phyloP scores from a whole-genome alignment of 768 basidiomycete genomes.

The Naganishia antarctica region DNA sequence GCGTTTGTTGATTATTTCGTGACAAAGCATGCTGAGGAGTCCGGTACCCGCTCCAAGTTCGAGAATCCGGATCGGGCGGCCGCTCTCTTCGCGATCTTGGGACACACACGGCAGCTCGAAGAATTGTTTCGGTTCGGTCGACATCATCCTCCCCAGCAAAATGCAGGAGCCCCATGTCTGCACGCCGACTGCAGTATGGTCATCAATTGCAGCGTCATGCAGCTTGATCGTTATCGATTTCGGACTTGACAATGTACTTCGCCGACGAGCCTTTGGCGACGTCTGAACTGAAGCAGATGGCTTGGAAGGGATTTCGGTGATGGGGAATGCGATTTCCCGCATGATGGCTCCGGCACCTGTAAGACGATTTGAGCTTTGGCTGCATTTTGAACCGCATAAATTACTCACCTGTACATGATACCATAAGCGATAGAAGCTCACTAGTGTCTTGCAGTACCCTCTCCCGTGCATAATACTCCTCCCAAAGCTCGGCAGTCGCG shows the following conservation, averaged over 20 bases:
- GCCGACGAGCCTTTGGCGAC: constrained; percentile 11
- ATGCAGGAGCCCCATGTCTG: constrained; percentile 49
- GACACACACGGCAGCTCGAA: constrained; percentile 4
- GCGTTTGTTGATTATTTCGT: constrained; percentile 31
- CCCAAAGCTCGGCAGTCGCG: constrained; percentile 5
- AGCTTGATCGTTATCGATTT: constrained; percentile 37
- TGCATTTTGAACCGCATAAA: neutral
- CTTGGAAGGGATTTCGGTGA: neutral
- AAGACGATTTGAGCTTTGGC: neutral
- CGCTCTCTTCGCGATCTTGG: neutral
- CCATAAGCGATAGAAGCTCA: constrained; percentile 46
- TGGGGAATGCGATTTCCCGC: constrained; percentile 13
- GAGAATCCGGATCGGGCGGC: constrained; percentile 35
- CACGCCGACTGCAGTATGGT: constrained; percentile 48
- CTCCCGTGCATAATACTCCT: constrained; percentile 34
- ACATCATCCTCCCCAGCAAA: constrained; percentile 43
- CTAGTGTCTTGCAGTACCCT: constrained; percentile 41
- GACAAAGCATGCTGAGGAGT: constrained; percentile 43
- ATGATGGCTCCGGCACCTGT: constrained; percentile 23
- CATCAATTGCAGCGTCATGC: constrained; percentile 47
- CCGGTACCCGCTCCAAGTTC: constrained; percentile 49
- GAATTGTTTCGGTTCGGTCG: constrained; percentile 35
- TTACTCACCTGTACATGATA: constrained; percentile 37
- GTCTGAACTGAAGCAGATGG: neutral
- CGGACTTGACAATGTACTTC: constrained; percentile 5